Conservation (phyloP, 257 asterid species). For the Mentha longifolia region DNA sequence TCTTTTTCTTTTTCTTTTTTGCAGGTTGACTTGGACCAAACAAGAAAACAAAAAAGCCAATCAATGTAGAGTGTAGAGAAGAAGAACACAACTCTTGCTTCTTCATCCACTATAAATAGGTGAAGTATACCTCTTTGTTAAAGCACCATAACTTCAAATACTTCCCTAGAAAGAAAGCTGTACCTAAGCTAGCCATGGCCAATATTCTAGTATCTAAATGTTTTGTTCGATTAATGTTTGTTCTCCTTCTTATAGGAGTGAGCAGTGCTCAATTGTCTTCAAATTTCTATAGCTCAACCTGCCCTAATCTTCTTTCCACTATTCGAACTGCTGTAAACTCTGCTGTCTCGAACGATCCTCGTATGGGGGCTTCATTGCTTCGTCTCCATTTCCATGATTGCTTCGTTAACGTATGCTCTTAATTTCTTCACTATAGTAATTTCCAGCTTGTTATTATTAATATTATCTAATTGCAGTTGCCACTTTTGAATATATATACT, state of each 20-base stretch:
- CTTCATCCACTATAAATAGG: slow-evolving; percentile 45
- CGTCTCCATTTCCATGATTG: slow-evolving; percentile 69
- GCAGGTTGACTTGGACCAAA: slow-evolving; percentile 32
- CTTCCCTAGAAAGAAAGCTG: not conserved
- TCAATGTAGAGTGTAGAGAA: not conserved
- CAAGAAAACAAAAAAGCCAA: not conserved
- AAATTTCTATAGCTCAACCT: slow-evolving; percentile 54
- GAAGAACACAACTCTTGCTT: not conserved
- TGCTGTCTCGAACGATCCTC: slow-evolving; percentile 49
- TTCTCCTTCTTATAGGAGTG: slow-evolving; percentile 42
- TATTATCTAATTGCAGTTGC: not conserved
- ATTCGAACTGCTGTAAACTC: slow-evolving; percentile 48
- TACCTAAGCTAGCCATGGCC: slow-evolving; percentile 26
- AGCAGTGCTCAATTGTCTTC: slow-evolving; percentile 56
- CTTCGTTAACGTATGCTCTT: slow-evolving; percentile 52
- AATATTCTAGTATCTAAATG: not conserved
- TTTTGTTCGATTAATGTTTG: slow-evolving; percentile 27
- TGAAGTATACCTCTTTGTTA: not conserved
- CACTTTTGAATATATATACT: not conserved
- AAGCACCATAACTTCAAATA: slow-evolving; percentile 27
- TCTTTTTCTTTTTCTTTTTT: too few species aligned
- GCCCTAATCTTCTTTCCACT: slow-evolving; percentile 53
- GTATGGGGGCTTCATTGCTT: slow-evolving; percentile 67
- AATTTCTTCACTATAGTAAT: not conserved
- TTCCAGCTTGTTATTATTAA: not conserved